These are phyloP conservation scores for Colletotrichum coccodes DNA, from an alignment of 2,329 filamentous ascomycete genomes.

Conservation along the genomic window DNA sequence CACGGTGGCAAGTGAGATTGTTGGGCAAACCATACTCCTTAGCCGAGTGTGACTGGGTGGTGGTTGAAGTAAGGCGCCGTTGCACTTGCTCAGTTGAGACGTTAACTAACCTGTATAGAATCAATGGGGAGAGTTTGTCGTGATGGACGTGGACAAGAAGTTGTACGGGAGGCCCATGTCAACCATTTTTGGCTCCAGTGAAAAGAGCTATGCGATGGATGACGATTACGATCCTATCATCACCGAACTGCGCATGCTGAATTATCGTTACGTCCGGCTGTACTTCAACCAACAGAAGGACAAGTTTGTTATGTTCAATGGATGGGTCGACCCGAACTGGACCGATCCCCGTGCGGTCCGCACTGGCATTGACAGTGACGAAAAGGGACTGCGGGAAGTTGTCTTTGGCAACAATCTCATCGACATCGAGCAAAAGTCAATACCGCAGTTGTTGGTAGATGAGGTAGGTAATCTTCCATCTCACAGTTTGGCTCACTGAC, in stretches of 20 bases:
- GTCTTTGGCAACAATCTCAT: conserved; percentile 94
- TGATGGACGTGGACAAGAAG: conserved; percentile 72
- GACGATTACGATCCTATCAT: conserved; percentile 84
- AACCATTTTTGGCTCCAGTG: conserved; percentile 73
- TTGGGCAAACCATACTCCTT: conserved; percentile 77
- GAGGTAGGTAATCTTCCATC: conserved; percentile 65
- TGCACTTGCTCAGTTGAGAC: neutral
- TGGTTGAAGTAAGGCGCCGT: conserved; percentile 74
- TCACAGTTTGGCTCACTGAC: neutral
- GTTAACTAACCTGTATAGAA: conserved; percentile 64
- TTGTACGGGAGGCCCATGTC: conserved; percentile 66
- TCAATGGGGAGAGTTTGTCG: conserved; percentile 91
- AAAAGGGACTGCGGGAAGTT: conserved; percentile 82
- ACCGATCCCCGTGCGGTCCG: conserved; percentile 79
- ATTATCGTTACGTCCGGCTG: conserved; percentile 95
- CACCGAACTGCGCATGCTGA: conserved; percentile 78
- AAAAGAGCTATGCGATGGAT: conserved; percentile 68
- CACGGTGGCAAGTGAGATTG: conserved; percentile 83
- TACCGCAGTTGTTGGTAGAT: conserved; percentile 84
- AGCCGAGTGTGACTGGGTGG: conserved; percentile 86
- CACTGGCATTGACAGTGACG: conserved; percentile 85
- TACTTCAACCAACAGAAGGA: conserved; percentile 91
- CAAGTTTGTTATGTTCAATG: conserved; percentile 85
- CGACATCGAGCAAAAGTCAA: conserved; percentile 90
- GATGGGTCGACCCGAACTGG: conserved; percentile 96